Base-by-base conservation (phyloP, 2,329 filamentous ascomycete genomes). In the Arachnomyces sp. region DNA sequence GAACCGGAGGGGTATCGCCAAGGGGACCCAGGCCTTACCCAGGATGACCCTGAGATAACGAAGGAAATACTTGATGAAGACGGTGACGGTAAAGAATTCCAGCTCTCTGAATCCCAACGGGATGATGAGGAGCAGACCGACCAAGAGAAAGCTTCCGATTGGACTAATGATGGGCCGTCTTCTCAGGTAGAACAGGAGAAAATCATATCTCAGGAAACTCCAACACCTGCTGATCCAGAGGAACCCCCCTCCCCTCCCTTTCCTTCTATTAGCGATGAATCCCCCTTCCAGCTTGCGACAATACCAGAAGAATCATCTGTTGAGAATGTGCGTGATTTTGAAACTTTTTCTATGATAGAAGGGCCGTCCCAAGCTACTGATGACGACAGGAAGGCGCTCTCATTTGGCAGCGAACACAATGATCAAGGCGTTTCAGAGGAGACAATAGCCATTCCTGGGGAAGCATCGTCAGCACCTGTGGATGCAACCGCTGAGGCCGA, bases 11-110 rank as follows among this genome's bases (percentile, higher is more conserved):
- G 21, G 21, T 5, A 5, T 25, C 5, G 5, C 21, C 21, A 25
- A 25, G 5, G 5, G 21, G 21, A 25, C 21, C 21, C 21, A 25
- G 21, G 21, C 5, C 5, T 9, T 25, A 25, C 21, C 21, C 21
- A 25, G 21, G 21, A 25, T 25, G 21, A 25, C 21, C 21, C 21
- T 25, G 21, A 25, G 21, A 25, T 25, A 25, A 25, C 21, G 21
- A 25, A 36, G 8, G 12, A 13, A 4, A n/a, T 31, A n/a, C 7
- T 34, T 12, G 25, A 25, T 9, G 32, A 36, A 31, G 28, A 65
- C 56, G 54, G 61, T 55, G 61, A 67, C 54, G 63, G 62, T 66
- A 66, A 66, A 62, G 62, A 67, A 50, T 57, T 61, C 59, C 62
- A 64, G 60, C 61, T 57, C 58, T 63, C 60, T 56, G 62, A 59